phyloP scores from a whole-genome alignment of 1,139 yeast genomes.

The Suhomyces wounanorum region DNA sequence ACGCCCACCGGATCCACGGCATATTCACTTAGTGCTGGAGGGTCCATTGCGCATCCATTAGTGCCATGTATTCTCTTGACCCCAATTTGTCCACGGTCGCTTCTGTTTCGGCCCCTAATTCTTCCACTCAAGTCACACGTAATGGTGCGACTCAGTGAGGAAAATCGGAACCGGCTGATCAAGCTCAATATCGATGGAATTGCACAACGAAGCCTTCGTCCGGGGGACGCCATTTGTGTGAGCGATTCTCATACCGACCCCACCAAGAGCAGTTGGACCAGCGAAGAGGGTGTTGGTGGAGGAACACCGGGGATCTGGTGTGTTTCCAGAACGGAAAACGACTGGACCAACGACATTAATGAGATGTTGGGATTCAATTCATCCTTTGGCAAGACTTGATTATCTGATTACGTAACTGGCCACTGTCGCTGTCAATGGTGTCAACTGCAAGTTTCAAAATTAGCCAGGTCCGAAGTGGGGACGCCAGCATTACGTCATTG shows the following conservation, averaged over 20 bases:
- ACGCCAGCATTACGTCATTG: too few species aligned
- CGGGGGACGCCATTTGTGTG: slow-evolving; percentile 81
- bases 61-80: slow-evolving; percentile 82
- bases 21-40: slow-evolving; percentile 86
- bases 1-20: slow-evolving; percentile 98
- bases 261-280: slow-evolving; percentile 12
- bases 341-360: slow-evolving; percentile 90
- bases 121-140: slow-evolving; percentile 75
- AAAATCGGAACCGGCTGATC: slow-evolving; percentile 43
- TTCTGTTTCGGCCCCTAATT: slow-evolving; percentile 83
- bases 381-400: slow-evolving; percentile 45
- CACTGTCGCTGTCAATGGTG: too few species aligned
- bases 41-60: slow-evolving; percentile 87
- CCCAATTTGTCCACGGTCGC: slow-evolving; percentile 87
- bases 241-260: slow-evolving; percentile 30
- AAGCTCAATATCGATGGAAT: slow-evolving; percentile 80
- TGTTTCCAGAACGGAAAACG: slow-evolving; percentile 76
- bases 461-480: too few species aligned
- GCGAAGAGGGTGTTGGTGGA: slow-evolving; percentile 1
- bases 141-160: slow-evolving; percentile 62
- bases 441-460: too few species aligned
- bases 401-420: not conserved
- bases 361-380: slow-evolving; percentile 87
- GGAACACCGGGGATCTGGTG: slow-evolving; percentile 74
- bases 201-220: slow-evolving; percentile 63